Evolutionary conservation across 805 yeast species (phyloP).

Genomic region (Blastobotrys americana): DNA sequence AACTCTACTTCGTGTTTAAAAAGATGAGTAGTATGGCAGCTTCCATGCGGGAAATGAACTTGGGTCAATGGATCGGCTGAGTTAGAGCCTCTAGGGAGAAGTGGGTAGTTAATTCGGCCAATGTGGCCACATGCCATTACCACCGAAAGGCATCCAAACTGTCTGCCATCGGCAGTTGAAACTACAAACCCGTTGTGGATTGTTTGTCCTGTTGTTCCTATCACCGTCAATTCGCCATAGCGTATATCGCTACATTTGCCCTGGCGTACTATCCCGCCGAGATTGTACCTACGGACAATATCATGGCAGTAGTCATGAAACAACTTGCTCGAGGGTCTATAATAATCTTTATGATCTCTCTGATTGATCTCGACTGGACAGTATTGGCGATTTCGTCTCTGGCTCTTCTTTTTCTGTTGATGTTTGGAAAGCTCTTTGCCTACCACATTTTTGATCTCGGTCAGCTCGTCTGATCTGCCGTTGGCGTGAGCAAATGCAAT

Average conservation of each 20-base stretch:
- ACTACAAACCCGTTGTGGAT: constrained; percentile 32
- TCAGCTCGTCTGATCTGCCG: constrained; percentile 33
- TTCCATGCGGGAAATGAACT: constrained; percentile 11
- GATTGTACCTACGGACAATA: constrained; percentile 31
- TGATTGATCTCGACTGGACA: constrained; percentile 30
- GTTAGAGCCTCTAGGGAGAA: too few species aligned
- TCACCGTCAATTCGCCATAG: constrained; percentile 28
- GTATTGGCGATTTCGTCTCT: constrained; percentile 6
- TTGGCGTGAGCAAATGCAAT: constrained; percentile 34
- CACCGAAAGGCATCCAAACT: constrained; percentile 28
- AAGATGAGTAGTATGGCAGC: constrained; percentile 15
- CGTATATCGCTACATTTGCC: constrained; percentile 33
- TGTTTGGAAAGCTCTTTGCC: constrained; percentile 41
- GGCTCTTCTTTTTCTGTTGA: constrained; percentile 26
- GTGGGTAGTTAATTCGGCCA: constrained; percentile 12
- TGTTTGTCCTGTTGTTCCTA: constrained; percentile 10
- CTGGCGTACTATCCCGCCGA: constrained; percentile 29
- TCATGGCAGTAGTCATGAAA: constrained; percentile 37
- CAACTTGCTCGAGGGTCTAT: constrained; percentile 37
- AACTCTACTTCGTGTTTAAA: constrained; percentile 7
- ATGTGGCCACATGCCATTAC: constrained; percentile 16
- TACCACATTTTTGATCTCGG: constrained; percentile 37
- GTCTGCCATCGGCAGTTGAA: constrained; percentile 29
- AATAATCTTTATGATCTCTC: constrained; percentile 40
- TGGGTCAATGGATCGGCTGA: background rate